A percentile compares a stretch with the other conserved stretches of the same genome.
These are phyloP conservation scores for Hanseniaspora singularis DNA, from an alignment of 805 yeast species.

Conservation along the genomic window DNA sequence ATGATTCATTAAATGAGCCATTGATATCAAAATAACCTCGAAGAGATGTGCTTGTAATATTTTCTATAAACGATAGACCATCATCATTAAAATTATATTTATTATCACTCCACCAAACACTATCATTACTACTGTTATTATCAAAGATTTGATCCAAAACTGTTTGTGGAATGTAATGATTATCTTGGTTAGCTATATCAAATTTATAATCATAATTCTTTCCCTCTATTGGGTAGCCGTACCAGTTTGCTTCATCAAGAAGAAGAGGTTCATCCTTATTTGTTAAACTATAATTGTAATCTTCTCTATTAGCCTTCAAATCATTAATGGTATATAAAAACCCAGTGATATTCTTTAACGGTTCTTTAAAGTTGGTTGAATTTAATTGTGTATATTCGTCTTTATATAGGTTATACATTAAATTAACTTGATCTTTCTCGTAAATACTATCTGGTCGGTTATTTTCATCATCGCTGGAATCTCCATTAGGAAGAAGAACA, in stretches of 20 bases:
- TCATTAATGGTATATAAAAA: constrained; percentile 11
- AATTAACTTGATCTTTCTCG: not conserved
- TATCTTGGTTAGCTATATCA: not conserved
- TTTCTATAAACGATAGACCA: not conserved
- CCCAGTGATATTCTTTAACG: constrained; percentile 10
- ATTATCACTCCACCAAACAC: not conserved
- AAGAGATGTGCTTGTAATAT: constrained; percentile 5
- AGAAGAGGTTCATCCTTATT: not conserved
- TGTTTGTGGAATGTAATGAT: constrained; percentile 6
- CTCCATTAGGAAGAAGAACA: constrained; percentile 7
- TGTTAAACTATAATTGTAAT: not conserved
- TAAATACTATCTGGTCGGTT: constrained; percentile 1
- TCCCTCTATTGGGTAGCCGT: constrained; percentile 9
- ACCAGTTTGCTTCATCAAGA: not conserved
- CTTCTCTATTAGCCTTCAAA: not conserved
- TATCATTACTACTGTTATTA: not conserved
- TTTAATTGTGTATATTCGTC: not conserved
- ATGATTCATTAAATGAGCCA: not conserved
- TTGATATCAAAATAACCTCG: constrained; percentile 4
- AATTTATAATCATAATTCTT: constrained; percentile 8
- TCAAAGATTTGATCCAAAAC: constrained; percentile 1
- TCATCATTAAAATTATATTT: not conserved
- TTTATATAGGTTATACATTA: not conserved
- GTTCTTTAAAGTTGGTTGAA: not conserved
- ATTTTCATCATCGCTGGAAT: not conserved